phyloP scores from a whole-genome alignment of 257 asterid genomes.

The Thymus mandschuricus region DNA sequence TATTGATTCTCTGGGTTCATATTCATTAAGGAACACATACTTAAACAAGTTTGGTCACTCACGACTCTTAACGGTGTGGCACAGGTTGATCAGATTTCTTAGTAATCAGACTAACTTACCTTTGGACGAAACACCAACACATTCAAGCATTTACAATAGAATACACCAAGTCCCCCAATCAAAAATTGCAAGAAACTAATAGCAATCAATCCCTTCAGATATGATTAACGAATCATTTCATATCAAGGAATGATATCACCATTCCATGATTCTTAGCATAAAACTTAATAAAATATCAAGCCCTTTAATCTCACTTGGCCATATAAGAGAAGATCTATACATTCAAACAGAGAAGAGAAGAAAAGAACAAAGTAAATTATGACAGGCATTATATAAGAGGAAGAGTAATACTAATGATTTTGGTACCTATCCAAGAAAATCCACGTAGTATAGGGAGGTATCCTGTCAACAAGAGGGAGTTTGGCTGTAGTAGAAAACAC shows the following conservation, averaged over 20 bases:
- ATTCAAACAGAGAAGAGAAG: slow-evolving; percentile 7
- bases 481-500: slow-evolving; percentile 59
- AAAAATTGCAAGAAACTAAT: not conserved
- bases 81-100: not conserved
- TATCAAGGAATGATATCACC: slow-evolving; percentile 2
- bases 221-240: slow-evolving; percentile 19
- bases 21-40: slow-evolving; percentile 9
- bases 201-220: slow-evolving; percentile 1
- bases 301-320: not conserved
- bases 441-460: slow-evolving; percentile 95
- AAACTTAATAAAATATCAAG: slow-evolving; percentile 13
- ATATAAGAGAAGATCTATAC: not conserved
- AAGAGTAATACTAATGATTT: slow-evolving; percentile 13
- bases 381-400: not conserved
- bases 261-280: not conserved
- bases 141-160: too few relatives aligned
- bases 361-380: slow-evolving; percentile 1
- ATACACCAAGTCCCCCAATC: not conserved
- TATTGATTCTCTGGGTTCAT: not conserved
- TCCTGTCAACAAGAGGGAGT: slow-evolving; percentile 69
- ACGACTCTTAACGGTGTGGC: not conserved
- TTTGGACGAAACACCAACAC: not conserved
- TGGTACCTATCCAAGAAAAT: slow-evolving; percentile 76
- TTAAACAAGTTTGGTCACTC: not conserved
- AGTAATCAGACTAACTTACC: not conserved